A percentile compares a stretch with the other conserved stretches of the same genome.
Conservation (phyloP, 1,284 basidiomycete genomes). For the Boletus sp. region DNA sequence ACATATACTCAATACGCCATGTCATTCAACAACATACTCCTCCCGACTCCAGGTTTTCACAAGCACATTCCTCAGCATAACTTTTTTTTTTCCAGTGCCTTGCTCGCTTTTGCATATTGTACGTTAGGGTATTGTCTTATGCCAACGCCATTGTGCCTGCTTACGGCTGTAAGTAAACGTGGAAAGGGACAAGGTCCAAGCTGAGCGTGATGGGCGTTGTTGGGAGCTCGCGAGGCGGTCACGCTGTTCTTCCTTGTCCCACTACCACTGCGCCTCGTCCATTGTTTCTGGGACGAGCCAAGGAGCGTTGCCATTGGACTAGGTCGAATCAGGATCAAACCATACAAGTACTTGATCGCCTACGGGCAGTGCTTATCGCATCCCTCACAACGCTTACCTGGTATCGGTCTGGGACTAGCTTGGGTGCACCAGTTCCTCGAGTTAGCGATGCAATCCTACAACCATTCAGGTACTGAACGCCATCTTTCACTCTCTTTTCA, state of each 20-base stretch:
- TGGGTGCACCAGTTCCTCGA: not conserved
- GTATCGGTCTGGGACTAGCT: no score
- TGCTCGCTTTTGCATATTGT: conserved; percentile 39
- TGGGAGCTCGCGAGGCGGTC: conserved; percentile 3
- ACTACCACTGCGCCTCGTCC: not conserved
- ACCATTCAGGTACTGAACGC: conserved; percentile 26
- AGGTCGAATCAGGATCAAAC: not conserved
- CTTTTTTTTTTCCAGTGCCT: conserved; percentile 18
- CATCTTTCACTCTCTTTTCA: not conserved
- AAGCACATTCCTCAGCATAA: conserved; percentile 37
- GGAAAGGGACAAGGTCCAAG: conserved; percentile 14
- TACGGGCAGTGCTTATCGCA: not conserved
- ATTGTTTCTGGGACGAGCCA: not conserved
- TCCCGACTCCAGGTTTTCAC: conserved; percentile 16
- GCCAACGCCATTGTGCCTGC: not conserved
- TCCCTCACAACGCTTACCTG: not conserved
- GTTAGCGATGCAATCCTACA: conserved; percentile 28
- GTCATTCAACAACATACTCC: conserved; percentile 26
- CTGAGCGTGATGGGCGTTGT: conserved; percentile 28
- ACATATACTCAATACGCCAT: conserved; percentile 33
- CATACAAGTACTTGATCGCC: not conserved
- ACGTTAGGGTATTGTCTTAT: conserved; percentile 36
- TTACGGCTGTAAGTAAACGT: no score
- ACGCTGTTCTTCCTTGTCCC: not conserved
- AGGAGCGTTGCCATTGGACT: no score